phyloP scores from a whole-genome alignment of 768 basidiomycete genomes.

The Boletales sp. region DNA sequence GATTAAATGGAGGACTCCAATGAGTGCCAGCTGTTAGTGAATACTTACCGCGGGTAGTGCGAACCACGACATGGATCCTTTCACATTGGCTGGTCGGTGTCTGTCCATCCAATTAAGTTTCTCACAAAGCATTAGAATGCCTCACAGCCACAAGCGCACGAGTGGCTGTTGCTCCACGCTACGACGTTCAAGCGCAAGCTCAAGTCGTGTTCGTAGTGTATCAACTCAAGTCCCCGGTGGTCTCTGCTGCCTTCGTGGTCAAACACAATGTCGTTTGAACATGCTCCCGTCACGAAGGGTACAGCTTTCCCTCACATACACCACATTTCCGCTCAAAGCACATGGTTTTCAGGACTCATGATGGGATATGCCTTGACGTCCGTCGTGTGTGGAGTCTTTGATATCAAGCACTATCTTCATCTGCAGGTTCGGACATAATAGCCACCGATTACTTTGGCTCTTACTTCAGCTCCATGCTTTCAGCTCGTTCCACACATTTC shows the following conservation, averaged over 20 bases:
- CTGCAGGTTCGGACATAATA: constrained; percentile 54
- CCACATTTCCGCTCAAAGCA: constrained; percentile 1
- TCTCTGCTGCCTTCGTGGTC: no score
- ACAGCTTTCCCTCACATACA: background rate
- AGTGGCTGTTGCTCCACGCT: no score
- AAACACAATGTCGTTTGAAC: constrained; percentile 67
- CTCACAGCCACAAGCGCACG: no score
- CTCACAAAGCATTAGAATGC: no score
- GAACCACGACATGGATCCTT: no score
- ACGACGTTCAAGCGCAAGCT: no score
- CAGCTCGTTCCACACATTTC: constrained; percentile 87
- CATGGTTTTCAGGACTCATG: constrained; percentile 62
- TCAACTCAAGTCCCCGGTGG: no score
- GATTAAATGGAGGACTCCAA: background rate
- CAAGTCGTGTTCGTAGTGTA: no score
- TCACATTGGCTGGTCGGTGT: no score
- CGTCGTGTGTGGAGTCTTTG: constrained; percentile 73
- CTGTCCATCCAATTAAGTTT: no score
- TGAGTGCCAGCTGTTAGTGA: background rate
- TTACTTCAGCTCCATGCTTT: constrained; percentile 4
- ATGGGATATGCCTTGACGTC: constrained; percentile 66
- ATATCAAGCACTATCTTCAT: constrained; percentile 86
- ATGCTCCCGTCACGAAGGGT: constrained; percentile 87
- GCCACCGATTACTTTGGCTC: background rate
- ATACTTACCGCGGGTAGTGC: no score